These are phyloP conservation scores for Fomitopsis betulina DNA, from an alignment of 1,284 basidiomycete species.

Conservation along the genomic window DNA sequence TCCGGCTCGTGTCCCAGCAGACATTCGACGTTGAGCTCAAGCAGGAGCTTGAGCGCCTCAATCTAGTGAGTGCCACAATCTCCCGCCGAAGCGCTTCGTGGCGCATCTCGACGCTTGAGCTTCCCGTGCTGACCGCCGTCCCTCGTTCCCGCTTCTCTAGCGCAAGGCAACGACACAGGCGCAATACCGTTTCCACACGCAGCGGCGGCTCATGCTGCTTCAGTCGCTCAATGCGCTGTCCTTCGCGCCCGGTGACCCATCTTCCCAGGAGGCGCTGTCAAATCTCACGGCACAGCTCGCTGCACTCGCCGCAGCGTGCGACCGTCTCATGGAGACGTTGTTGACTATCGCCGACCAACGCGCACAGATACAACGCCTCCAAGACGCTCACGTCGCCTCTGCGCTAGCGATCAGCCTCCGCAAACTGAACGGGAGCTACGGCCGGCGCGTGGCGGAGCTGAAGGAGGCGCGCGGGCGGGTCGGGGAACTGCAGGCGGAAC, in stretches of 20 bases:
- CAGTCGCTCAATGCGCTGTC: constrained; percentile 47
- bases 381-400: constrained; percentile 64
- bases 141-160: constrained; percentile 4
- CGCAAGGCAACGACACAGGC: constrained; percentile 43
- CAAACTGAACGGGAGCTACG: constrained; percentile 72
- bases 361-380: constrained; percentile 52
- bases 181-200: constrained; percentile 63
- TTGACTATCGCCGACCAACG: constrained; percentile 56
- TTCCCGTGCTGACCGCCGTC: neutral
- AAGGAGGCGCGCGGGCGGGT: constrained; percentile 41
- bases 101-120: neutral
- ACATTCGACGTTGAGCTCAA: constrained; percentile 55
- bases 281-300: constrained; percentile 53
- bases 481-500: constrained; percentile 55
- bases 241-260: constrained; percentile 16
- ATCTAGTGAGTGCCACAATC: constrained; percentile 33
- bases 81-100: neutral
- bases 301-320: constrained; percentile 53
- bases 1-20: constrained; percentile 61
- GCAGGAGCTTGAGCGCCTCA: constrained; percentile 54
- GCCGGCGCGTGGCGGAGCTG: constrained; percentile 56
- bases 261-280: constrained; percentile 22
- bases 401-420: constrained; percentile 71
- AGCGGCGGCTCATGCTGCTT: constrained; percentile 66
- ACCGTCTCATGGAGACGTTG: constrained; percentile 52